These are phyloP conservation scores for Salix dunnii DNA, from an alignment of 345 rosid species.

Conservation along the genomic window DNA sequence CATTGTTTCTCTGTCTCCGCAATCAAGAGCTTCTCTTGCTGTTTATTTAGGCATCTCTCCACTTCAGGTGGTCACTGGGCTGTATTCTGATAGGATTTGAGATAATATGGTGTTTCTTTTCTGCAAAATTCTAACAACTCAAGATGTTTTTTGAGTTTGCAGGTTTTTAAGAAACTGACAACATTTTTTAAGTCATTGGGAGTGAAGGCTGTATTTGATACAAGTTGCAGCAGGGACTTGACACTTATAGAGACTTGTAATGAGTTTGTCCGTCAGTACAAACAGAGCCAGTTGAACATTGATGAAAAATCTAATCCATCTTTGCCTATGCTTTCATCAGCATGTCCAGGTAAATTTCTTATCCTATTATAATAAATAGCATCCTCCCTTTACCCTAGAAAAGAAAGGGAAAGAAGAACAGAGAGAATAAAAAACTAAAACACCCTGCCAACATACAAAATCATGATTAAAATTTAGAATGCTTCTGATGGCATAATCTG, in stretches of 20 bases:
- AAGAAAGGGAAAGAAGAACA: background rate
- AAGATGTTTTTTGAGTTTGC: background rate
- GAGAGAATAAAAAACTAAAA: background rate
- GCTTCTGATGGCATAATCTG: background rate
- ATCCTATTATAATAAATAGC: background rate
- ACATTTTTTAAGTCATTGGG: conserved; percentile 80
- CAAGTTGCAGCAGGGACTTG: conserved; percentile 74
- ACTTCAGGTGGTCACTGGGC: conserved; percentile 43
- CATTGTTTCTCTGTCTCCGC: conserved; percentile 75
- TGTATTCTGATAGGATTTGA: background rate
- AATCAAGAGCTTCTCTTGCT: conserved; percentile 87
- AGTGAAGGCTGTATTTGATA: conserved; percentile 82
- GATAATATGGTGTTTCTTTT: background rate
- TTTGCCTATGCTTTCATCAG: conserved; percentile 81
- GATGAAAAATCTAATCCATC: conserved; percentile 35
- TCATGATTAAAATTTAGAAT: background rate
- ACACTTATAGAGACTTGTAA: conserved; percentile 78
- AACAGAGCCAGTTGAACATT: conserved; percentile 38
- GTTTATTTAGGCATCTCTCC: conserved; percentile 63
- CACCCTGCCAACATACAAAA: background rate
- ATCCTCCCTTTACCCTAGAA: background rate
- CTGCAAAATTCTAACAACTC: background rate
- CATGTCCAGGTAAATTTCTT: conserved; percentile 76
- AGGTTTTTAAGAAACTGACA: conserved; percentile 77
- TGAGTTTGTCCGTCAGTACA: conserved; percentile 73